Conservation (phyloP, 2,329 filamentous ascomycete genomes). For the Emergomyces africanus region DNA sequence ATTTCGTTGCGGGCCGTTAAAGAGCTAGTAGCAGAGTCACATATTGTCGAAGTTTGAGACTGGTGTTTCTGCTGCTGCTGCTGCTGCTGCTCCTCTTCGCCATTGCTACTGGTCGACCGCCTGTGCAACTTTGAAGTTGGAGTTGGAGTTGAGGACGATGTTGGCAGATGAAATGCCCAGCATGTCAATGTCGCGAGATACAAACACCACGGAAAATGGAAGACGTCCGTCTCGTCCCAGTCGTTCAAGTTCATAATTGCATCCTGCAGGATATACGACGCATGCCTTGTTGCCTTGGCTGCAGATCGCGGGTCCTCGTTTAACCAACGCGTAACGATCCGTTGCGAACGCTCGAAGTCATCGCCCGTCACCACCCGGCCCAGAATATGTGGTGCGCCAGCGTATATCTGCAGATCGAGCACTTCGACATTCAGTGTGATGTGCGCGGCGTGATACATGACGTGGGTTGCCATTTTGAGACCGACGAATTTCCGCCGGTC, state of each 20-base stretch:
- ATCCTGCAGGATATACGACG: constrained; percentile 40
- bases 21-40: constrained; percentile 6
- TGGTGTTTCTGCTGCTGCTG: neutral
- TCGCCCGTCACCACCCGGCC: constrained; percentile 40
- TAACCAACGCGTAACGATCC: constrained; percentile 41
- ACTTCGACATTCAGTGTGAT: constrained; percentile 46
- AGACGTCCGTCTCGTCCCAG: constrained; percentile 41
- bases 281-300: constrained; percentile 40
- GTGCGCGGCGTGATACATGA: constrained; percentile 47
- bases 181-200: constrained; percentile 47
- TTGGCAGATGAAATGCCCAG: constrained; percentile 44
- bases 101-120: constrained; percentile 12
- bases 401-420: constrained; percentile 49
- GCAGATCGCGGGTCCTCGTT: constrained; percentile 21
- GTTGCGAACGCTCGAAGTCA: constrained; percentile 41
- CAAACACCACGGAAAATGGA: constrained; percentile 51
- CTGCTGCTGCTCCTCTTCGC: constrained; percentile 19
- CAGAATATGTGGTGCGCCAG: constrained; percentile 46
- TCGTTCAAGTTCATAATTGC: constrained; percentile 38
- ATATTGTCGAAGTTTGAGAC: neutral
- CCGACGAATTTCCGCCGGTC: constrained; percentile 31
- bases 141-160: constrained; percentile 4
- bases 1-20: constrained; percentile 30
- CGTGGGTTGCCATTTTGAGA: constrained; percentile 39
- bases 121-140: constrained; percentile 1